These are phyloP conservation scores for Tricholoma terreum DNA, from an alignment of 768 basidiomycete species.

Conservation along the genomic window DNA sequence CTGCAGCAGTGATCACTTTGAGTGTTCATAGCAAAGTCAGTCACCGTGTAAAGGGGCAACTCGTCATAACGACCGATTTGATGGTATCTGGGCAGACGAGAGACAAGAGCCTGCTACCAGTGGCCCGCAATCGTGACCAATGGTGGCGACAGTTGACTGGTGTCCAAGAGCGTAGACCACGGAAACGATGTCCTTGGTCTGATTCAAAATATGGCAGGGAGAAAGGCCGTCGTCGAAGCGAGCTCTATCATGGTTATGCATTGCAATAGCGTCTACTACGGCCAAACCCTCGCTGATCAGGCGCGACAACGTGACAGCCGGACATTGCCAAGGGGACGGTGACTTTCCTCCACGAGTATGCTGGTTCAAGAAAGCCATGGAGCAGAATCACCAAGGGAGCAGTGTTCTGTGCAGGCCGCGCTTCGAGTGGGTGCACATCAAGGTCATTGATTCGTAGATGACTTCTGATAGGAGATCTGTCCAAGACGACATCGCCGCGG, in stretches of 20 bases:
- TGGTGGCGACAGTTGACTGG: conserved; percentile 40
- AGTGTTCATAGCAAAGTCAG: conserved; percentile 25
- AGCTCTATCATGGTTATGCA: conserved; percentile 17
- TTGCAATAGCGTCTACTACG: conserved; percentile 26
- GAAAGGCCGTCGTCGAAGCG: conserved; percentile 47
- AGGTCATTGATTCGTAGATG: conserved; percentile 43
- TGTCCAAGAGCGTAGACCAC: conserved; percentile 53
- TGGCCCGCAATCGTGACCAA: conserved; percentile 65
- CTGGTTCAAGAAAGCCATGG: conserved; percentile 63
- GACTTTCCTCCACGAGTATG: conserved; percentile 63
- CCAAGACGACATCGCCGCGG: conserved; percentile 6
- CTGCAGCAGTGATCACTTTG: conserved; percentile 12
- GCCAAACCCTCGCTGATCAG: conserved; percentile 59
- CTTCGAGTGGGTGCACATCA: conserved; percentile 51
- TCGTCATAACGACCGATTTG: conserved; percentile 55
- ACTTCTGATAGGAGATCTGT: conserved; percentile 27
- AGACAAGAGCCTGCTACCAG: conserved; percentile 48
- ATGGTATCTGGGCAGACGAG: conserved; percentile 57
- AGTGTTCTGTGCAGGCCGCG: conserved; percentile 25
- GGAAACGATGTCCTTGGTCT: conserved; percentile 48
- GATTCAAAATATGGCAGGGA: conserved; percentile 49
- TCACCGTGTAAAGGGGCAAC: conserved; percentile 50
- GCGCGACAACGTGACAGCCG: conserved; percentile 62
- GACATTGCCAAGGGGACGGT: conserved; percentile 45
- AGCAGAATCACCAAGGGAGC: conserved; percentile 53